A percentile compares a stretch with the other conserved stretches of the same genome.
Evolutionary conservation across 441 rosid species (phyloP).

Genomic region (Adansonia rubrostipa): DNA sequence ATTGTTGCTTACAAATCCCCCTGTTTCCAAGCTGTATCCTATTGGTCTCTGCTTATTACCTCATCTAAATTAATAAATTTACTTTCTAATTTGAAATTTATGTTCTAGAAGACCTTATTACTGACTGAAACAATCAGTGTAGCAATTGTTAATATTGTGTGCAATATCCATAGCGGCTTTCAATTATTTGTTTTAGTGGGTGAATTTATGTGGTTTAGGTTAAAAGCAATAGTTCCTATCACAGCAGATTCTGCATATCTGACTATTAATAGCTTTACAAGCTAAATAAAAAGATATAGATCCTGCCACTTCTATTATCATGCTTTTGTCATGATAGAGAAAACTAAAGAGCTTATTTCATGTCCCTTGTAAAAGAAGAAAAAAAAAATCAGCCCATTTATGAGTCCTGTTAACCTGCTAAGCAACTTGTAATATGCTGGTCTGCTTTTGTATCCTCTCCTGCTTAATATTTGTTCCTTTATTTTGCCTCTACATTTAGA

Average conservation of each 20-base stretch:
- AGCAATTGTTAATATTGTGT: not conserved
- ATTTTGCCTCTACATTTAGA: conserved; percentile 1
- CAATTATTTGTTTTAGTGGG: conserved; percentile 1
- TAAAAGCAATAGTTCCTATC: not conserved
- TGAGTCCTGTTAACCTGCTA: not conserved
- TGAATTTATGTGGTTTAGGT: not conserved
- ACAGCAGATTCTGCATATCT: not conserved
- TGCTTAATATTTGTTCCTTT: not conserved
- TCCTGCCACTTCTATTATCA: conserved; percentile 3
- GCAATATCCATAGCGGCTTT: not conserved
- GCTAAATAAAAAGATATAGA: conserved; percentile 6
- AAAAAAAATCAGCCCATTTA: not conserved
- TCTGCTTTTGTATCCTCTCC: conserved; percentile 3
- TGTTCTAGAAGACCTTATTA: not conserved
- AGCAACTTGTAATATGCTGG: not conserved
- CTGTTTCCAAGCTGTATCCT: not conserved
- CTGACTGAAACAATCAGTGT: not conserved
- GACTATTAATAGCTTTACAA: conserved; percentile 15
- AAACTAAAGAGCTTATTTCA: conserved; percentile 17
- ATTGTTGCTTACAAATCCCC: conserved; percentile 7
- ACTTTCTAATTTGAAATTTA: not conserved
- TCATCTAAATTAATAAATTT: not conserved
- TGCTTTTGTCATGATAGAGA: conserved; percentile 2
- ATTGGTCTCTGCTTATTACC: not conserved
- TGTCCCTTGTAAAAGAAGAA: not conserved